Base-by-base conservation (phyloP, 139 green algal species). In the Volvox reticuliferus region DNA sequence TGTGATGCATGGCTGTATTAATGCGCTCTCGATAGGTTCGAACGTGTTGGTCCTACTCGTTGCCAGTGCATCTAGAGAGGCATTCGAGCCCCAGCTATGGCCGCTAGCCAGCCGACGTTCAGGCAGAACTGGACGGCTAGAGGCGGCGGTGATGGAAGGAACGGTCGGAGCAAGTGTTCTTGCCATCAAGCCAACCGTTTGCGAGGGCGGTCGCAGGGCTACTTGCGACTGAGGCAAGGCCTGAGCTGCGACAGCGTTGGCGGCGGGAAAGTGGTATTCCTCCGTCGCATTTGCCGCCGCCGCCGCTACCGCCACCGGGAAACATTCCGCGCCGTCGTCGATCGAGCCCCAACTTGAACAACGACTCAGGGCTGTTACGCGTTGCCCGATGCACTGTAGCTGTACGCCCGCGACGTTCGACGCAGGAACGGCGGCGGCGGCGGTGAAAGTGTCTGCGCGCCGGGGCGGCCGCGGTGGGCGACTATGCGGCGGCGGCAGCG, bases 341-440 rank as follows among this genome's bases (percentile, higher is more conserved):
- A 63, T 62, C 2, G 81, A 87, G 30, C 81, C 81, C 81, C 81
- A 87, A 30, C 81, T 87, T 20, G 62, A 77, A 19, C 61, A 76
- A 55, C 81, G 81, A 55, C 81, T 87, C 17, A 78, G 16, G 13
- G 0, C 80, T n/a, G 50, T 19, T 30, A 1, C 21, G 18, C 17
- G 18, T 20, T 35, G 24, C 33, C 76, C 32, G 33, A 30, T 19
- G 1, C 76, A 35, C 18, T n/a, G n/a, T n/a, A 17, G 33, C 76
- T 82, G 76, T 19, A 35, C 26, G 21, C 35, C 14, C 22, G 76
- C 76, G 30, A 32, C 75, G 14, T 30, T n/a, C 18, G 68, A 9
- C 21, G 71, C 28, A 30, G 71, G 26, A 30, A 20, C 71, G 71
- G 71, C 71, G 71, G 21, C 71, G 71, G 71, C 71, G 71, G 71